Evolutionary conservation across 345 rosid species (phyloP).

Genomic region (Capsella bursapastoris): DNA sequence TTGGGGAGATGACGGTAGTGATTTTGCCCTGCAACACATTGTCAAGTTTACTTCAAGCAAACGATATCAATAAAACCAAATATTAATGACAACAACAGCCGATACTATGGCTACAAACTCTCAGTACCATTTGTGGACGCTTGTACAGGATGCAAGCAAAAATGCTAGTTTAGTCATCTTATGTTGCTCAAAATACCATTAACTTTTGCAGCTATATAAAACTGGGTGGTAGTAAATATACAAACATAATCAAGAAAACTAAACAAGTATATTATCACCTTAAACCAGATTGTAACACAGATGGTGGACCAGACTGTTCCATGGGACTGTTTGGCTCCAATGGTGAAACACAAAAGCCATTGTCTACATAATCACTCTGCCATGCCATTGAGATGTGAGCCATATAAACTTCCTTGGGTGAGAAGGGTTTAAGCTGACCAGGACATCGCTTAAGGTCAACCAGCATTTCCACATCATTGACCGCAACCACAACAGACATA

Average conservation of each 20-base stretch:
- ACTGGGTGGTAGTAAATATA: neutral
- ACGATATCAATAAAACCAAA: neutral
- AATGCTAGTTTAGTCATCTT: neutral
- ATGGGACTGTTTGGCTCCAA: constrained; percentile 78
- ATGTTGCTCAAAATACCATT: neutral
- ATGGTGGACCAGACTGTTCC: constrained; percentile 41
- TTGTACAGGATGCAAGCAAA: neutral
- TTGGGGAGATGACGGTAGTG: constrained; percentile 80
- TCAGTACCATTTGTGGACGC: constrained; percentile 10
- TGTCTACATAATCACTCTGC: constrained; percentile 6
- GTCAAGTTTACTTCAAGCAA: constrained; percentile 4
- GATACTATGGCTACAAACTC: neutral
- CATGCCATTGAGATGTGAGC: constrained; percentile 67
- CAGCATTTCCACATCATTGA: constrained; percentile 65
- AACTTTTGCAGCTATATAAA: neutral
- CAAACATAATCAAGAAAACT: neutral
- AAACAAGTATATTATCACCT: constrained; percentile 3
- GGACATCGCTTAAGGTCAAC: constrained; percentile 85
- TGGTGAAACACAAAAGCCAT: constrained; percentile 77
- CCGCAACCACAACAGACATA: constrained; percentile 74
- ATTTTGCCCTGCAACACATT: constrained; percentile 67
- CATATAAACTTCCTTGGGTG: constrained; percentile 63
- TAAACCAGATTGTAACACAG: neutral
- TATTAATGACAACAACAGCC: constrained; percentile 7
- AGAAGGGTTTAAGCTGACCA: constrained; percentile 68